Conservation (phyloP, 1,139 yeast species). For the Protomyces lactucae-debilis region DNA sequence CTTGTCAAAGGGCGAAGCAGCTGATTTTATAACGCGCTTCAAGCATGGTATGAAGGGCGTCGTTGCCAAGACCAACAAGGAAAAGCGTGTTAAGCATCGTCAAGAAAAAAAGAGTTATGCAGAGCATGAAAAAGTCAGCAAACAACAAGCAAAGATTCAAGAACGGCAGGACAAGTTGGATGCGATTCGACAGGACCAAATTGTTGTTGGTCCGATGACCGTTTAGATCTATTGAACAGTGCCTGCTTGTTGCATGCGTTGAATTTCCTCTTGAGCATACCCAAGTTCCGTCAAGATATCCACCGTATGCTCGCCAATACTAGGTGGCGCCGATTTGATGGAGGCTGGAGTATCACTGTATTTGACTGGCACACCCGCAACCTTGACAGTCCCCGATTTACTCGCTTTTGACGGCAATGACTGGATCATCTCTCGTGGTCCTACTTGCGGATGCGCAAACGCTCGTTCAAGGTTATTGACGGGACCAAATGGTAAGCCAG, state of each 20-base stretch:
- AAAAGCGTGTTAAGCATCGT: background rate
- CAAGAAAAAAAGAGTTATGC: constrained; percentile 1
- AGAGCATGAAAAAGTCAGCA: background rate
- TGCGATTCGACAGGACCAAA: background rate
- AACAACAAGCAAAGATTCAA: constrained; percentile 7
- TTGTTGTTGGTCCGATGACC: constrained; percentile 16
- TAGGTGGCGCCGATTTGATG: constrained; percentile 34
- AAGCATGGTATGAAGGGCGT: constrained; percentile 26
- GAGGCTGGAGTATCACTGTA: constrained; percentile 33
- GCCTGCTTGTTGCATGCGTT: background rate
- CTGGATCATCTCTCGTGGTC: constrained; percentile 42
- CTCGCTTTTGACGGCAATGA: constrained; percentile 37
- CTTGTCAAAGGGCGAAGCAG: constrained; percentile 28
- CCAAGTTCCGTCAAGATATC: constrained; percentile 30
- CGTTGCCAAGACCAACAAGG: constrained; percentile 8
- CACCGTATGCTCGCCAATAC: constrained; percentile 34
- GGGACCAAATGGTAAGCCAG: constrained; percentile 44
- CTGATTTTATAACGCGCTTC: constrained; percentile 27
- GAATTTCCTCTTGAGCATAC: background rate
- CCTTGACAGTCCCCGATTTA: constrained; percentile 40
- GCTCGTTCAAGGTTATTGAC: constrained; percentile 43
- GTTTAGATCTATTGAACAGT: constrained; percentile 1
- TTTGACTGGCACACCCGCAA: constrained; percentile 44
- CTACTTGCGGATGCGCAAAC: constrained; percentile 41
- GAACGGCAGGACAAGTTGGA: constrained; percentile 9